phyloP scores from a whole-genome alignment of 306 rosid species.

The Mucuna pruriens region DNA sequence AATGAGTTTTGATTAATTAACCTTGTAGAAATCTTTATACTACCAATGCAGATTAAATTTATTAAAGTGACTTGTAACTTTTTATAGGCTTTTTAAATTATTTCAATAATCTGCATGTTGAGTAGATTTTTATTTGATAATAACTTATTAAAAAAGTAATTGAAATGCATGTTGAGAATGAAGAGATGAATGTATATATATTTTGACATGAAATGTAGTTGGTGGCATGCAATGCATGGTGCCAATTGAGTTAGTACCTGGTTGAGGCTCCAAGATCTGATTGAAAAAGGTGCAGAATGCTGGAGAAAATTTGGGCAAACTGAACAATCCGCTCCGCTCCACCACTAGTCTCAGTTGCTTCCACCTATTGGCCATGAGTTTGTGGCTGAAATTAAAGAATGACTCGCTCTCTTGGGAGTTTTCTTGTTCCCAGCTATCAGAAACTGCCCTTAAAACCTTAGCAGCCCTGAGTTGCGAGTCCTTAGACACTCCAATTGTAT shows the following conservation, averaged over 20 bases:
- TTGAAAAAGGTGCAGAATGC: slow-evolving; percentile 68
- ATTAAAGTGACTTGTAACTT: too few species aligned
- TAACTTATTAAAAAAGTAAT: not conserved
- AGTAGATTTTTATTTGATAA: too few species aligned
- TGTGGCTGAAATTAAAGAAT: slow-evolving; percentile 63
- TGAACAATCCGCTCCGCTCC: slow-evolving; percentile 52
- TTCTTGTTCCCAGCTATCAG: slow-evolving; percentile 57
- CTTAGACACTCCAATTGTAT: slow-evolving; percentile 89
- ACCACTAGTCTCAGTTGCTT: slow-evolving; percentile 59
- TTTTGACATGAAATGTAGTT: not conserved
- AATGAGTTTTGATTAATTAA: too few species aligned
- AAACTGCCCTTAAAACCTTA: slow-evolving; percentile 64
- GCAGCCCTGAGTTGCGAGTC: slow-evolving; percentile 93
- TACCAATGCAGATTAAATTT: too few species aligned
- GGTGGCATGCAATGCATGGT: not conserved
- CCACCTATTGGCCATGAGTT: slow-evolving; percentile 77
- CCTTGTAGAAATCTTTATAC: too few species aligned
- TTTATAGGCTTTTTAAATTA: not conserved
- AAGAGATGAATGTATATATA: not conserved
- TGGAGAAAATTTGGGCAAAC: slow-evolving; percentile 65
- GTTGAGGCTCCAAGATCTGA: slow-evolving; percentile 60
- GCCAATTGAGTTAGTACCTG: slow-evolving; percentile 54
- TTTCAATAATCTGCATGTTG: not conserved
- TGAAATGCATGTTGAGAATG: not conserved
- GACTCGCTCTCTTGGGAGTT: slow-evolving; percentile 44